phyloP scores from a whole-genome alignment of 2,329 filamentous ascomycete genomes.

The Colletotrichum sp. region DNA sequence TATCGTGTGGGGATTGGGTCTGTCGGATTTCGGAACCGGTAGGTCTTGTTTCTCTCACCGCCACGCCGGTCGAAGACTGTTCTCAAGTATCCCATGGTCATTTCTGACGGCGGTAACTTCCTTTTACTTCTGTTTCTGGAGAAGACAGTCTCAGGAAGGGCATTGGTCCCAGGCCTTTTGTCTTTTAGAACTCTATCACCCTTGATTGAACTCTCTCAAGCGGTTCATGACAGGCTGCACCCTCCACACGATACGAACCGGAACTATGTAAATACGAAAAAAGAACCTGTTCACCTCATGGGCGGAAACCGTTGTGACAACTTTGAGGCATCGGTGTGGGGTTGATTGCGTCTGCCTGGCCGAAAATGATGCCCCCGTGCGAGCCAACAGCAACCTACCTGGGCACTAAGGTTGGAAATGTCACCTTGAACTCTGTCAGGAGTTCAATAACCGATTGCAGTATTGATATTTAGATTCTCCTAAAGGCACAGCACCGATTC shows the following conservation, averaged over 20 bases:
- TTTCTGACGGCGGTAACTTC: background rate
- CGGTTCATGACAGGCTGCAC: background rate
- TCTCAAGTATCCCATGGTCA: background rate
- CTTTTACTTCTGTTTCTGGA: background rate
- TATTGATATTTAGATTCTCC: fast-evolving
- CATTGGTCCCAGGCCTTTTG: background rate
- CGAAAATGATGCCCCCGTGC: background rate
- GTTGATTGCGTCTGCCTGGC: background rate
- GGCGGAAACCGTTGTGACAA: background rate
- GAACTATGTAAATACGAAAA: background rate
- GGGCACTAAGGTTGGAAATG: background rate
- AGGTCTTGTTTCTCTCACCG: background rate
- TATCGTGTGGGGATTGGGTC: background rate
- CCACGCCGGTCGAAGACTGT: background rate
- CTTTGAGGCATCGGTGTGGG: background rate
- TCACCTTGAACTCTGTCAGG: background rate
- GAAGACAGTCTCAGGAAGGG: background rate
- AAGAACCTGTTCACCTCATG: background rate
- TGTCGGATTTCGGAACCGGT: background rate
- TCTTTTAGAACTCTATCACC: background rate
- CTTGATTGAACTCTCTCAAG: background rate
- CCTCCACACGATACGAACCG: background rate
- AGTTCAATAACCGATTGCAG: background rate
- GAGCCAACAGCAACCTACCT: background rate
- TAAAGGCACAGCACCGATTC: background rate